Percentiles rank a stretch among this genome's conserved stretches.
Conservation (phyloP, 176 grass and related monocot species). For the Eragrostis curvula region DNA sequence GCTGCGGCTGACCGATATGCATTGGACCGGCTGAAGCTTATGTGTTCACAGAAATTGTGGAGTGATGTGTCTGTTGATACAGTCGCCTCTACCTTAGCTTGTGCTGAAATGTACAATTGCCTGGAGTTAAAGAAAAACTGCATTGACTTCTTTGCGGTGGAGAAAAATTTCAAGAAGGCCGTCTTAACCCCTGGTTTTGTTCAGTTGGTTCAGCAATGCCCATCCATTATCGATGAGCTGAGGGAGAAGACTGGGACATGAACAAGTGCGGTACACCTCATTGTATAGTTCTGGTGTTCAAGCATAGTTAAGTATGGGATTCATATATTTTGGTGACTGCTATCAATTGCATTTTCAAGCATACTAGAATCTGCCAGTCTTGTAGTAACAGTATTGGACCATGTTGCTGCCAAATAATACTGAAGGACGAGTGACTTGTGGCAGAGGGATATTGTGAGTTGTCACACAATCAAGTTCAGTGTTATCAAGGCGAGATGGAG, state of each 20-base stretch:
- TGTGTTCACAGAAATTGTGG: slow-evolving; percentile 49
- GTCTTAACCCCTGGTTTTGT: neutral
- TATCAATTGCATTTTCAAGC: too few species aligned
- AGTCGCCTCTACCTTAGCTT: slow-evolving; percentile 12
- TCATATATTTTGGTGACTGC: too few species aligned
- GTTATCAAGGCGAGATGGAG: too few species aligned
- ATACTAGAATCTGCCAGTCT: too few species aligned
- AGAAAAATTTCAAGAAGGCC: slow-evolving; percentile 35
- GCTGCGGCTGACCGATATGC: slow-evolving; percentile 53
- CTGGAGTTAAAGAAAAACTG: slow-evolving; percentile 43
- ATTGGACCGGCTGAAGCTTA: slow-evolving; percentile 44
- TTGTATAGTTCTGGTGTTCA: too few species aligned
- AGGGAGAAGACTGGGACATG: neutral
- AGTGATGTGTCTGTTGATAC: slow-evolving; percentile 34
- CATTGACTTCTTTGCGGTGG: slow-evolving; percentile 23
- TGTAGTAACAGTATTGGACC: too few species aligned
- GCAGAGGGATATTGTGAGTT: too few species aligned
- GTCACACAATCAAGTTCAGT: too few species aligned
- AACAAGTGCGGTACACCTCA: too few species aligned
- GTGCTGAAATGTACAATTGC: slow-evolving; percentile 49
- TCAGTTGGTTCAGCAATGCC: neutral
- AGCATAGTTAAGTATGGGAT: too few species aligned
- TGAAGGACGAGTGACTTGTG: too few species aligned
- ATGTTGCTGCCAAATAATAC: too few species aligned
- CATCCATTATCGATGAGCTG: slow-evolving; percentile 24